phyloP scores from a whole-genome alignment of 768 basidiomycete species.

The Leucosporidium creatinivorum region DNA sequence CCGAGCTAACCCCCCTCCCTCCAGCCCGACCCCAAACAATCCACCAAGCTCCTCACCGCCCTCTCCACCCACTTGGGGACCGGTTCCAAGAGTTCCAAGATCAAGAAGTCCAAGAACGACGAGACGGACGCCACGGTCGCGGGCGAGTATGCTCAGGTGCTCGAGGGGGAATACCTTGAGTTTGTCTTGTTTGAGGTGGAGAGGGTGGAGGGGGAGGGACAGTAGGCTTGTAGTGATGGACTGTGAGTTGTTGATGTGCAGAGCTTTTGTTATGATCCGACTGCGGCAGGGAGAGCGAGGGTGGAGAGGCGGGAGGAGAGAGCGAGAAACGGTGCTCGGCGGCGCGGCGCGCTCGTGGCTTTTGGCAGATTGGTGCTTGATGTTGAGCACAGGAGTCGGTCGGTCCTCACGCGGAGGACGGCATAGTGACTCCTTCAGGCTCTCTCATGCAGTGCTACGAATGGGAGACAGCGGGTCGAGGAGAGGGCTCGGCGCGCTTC shows the following conservation, averaged over 20 bases:
- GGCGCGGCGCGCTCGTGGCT: too few species aligned
- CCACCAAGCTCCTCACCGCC: slow-evolving; percentile 65
- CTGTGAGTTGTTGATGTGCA: background rate
- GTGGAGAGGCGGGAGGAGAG: too few species aligned
- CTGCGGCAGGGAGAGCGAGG: too few species aligned
- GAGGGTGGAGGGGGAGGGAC: slow-evolving; percentile 43
- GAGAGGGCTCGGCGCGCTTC: too few species aligned
- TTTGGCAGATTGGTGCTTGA: too few species aligned
- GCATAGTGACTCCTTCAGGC: too few species aligned
- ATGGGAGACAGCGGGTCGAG: too few species aligned
- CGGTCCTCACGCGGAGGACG: too few species aligned
- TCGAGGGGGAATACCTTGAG: slow-evolving; percentile 94
- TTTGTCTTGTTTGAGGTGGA: slow-evolving; percentile 84
- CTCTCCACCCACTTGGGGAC: slow-evolving; percentile 75
- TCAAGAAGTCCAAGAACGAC: slow-evolving; percentile 40
- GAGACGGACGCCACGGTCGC: slow-evolving; percentile 58
- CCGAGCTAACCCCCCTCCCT: background rate
- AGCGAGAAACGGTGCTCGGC: too few species aligned
- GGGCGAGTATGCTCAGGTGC: slow-evolving; percentile 82
- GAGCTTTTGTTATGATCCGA: background rate
- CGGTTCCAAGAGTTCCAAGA: slow-evolving; percentile 62
- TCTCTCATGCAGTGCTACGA: too few species aligned
- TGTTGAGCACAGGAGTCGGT: too few species aligned
- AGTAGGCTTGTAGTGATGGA: background rate
- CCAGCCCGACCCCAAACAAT: slow-evolving; percentile 77